Evolutionary conservation across 352 stramenopile species (phyloP).

Genomic region (Globisporangium heterothallicum): DNA sequence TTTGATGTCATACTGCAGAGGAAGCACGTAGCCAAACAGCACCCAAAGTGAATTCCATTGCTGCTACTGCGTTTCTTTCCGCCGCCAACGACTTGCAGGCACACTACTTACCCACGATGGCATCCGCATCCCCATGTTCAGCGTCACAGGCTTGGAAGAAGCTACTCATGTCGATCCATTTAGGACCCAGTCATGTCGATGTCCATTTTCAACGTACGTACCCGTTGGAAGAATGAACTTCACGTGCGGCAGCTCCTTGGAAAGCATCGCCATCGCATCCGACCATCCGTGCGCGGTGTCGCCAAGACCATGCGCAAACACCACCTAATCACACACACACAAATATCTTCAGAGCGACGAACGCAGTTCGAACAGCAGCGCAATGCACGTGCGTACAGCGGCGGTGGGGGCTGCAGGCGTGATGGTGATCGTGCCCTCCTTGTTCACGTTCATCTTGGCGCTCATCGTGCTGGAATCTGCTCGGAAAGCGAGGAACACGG

Average conservation of each 20-base stretch:
- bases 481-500: no score
- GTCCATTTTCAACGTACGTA: no score
- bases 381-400: slow-evolving; percentile 3
- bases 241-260: slow-evolving; percentile 54
- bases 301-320: slow-evolving; percentile 89
- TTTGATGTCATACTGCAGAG: slow-evolving; percentile 89
- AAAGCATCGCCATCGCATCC: slow-evolving; percentile 51
- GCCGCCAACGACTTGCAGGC: no score
- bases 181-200: no score
- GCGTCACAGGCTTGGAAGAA: slow-evolving; percentile 85
- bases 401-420: slow-evolving; percentile 20
- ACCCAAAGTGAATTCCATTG: not conserved
- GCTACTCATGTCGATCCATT: no score
- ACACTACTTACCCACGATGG: slow-evolving; percentile 72
- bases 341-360: not conserved
- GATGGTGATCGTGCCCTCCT: slow-evolving; percentile 28
- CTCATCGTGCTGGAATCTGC: slow-evolving; percentile 8
- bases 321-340: slow-evolving; percentile 22
- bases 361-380: not conserved
- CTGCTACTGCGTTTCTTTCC: not conserved
- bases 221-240: slow-evolving; percentile 77
- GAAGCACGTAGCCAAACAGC: not conserved
- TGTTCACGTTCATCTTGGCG: slow-evolving; percentile 17
- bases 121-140: slow-evolving; percentile 95
- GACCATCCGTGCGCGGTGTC: slow-evolving; percentile 88